Percentiles rank a stretch among this genome's conserved stretches.
Evolutionary conservation across 2,329 filamentous ascomycete species (phyloP).

Genomic region (Penicillium sp.): DNA sequence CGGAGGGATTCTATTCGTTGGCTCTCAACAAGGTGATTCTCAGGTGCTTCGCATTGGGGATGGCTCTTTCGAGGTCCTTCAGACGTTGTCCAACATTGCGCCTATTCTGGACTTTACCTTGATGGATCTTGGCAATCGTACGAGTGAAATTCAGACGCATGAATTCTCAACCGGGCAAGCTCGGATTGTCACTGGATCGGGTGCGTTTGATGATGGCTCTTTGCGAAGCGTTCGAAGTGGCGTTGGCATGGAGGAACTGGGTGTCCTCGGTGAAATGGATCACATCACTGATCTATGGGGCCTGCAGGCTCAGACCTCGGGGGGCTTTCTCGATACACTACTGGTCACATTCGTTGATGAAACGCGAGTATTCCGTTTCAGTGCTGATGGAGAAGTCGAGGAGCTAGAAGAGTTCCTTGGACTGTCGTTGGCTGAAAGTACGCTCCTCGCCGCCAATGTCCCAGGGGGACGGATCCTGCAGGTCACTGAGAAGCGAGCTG

Average conservation of each 20-base stretch:
- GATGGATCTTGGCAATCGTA: conserved; percentile 91
- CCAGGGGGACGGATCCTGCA: conserved; percentile 69
- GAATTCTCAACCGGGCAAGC: conserved; percentile 96
- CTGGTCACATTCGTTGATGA: conserved; percentile 80
- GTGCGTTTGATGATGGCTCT: conserved; percentile 84
- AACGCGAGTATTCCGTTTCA: conserved; percentile 80
- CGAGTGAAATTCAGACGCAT: conserved; percentile 76
- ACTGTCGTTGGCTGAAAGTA: conserved; percentile 68
- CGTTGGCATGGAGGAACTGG: conserved; percentile 85
- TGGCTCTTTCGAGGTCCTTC: conserved; percentile 67
- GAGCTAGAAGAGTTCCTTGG: conserved; percentile 78
- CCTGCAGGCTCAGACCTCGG: conserved; percentile 56
- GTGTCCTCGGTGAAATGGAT: conserved; percentile 76
- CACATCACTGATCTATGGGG: conserved; percentile 74
- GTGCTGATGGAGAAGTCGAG: conserved; percentile 74
- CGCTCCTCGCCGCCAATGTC: conserved; percentile 70
- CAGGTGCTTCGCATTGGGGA: conserved; percentile 71
- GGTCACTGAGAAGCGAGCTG: conserved; percentile 67
- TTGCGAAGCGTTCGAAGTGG: conserved; percentile 89
- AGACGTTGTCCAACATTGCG: conserved; percentile 80
- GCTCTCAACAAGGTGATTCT: conserved; percentile 89
- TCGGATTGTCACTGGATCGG: conserved; percentile 88
- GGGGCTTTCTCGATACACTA: conserved; percentile 63
- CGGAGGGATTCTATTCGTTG: conserved; percentile 73
- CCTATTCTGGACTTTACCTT: conserved; percentile 92